Conservation (phyloP, 1,284 basidiomycete genomes). For the Omphalotus olearius region DNA sequence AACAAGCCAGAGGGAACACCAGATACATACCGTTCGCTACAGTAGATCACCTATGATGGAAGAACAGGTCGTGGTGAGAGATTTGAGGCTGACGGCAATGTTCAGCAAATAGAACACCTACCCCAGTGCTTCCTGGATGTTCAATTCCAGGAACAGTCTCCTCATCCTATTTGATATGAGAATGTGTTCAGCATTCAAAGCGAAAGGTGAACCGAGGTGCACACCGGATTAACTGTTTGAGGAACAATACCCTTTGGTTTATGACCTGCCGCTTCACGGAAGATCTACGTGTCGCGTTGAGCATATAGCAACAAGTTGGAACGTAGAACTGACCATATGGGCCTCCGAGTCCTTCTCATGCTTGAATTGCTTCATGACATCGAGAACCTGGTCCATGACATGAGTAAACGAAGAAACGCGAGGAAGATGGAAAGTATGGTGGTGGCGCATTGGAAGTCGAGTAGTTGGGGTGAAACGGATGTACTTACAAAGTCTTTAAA, state of each 20-base stretch:
- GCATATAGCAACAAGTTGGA: no score
- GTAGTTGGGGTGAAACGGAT: slow-evolving; percentile 13
- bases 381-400: slow-evolving; percentile 48
- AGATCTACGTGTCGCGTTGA: slow-evolving; percentile 44
- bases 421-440: slow-evolving; percentile 37
- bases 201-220: slow-evolving; percentile 16
- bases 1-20: background rate
- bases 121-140: slow-evolving; percentile 45
- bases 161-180: slow-evolving; percentile 47
- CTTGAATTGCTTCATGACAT: slow-evolving; percentile 52
- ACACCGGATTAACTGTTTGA: slow-evolving; percentile 65
- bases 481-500: slow-evolving; percentile 34
- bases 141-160: slow-evolving; percentile 82
- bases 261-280: slow-evolving; percentile 67
- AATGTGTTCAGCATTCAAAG: slow-evolving; percentile 1
- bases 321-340: slow-evolving; percentile 53
- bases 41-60: slow-evolving; percentile 63
- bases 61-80: background rate
- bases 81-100: background rate
- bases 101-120: background rate
- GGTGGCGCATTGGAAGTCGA: slow-evolving; percentile 14
- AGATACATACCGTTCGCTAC: slow-evolving; percentile 53
- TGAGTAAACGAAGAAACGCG: slow-evolving; percentile 35
- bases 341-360: slow-evolving; percentile 83
- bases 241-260: slow-evolving; percentile 58